A percentile compares a stretch with the other conserved stretches of the same genome.
Evolutionary conservation across 805 yeast species (phyloP).

Genomic region (Wickerhamomyces chaumierensis): DNA sequence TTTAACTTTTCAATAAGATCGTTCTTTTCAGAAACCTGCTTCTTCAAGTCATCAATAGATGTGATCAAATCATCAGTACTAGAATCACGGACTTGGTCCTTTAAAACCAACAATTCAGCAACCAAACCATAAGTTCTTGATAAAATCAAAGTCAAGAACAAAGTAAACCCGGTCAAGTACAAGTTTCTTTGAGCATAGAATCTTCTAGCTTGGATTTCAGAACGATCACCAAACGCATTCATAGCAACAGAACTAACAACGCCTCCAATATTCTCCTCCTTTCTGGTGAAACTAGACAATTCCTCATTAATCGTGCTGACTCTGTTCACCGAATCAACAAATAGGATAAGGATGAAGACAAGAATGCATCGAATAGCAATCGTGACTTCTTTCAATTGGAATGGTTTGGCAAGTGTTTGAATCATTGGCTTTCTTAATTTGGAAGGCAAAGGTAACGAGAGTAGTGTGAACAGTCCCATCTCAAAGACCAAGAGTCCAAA

Average conservation of each 20-base stretch:
- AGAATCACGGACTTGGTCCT: slow-evolving; percentile 40
- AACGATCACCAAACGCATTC: slow-evolving; percentile 40
- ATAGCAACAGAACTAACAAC: slow-evolving; percentile 9
- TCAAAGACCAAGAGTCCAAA: slow-evolving; percentile 72
- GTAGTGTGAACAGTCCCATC: slow-evolving; percentile 63
- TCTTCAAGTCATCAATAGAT: slow-evolving; percentile 10
- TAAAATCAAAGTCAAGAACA: slow-evolving; percentile 77
- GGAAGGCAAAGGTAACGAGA: slow-evolving; percentile 83
- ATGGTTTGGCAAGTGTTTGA: slow-evolving; percentile 52
- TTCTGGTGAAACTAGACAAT: slow-evolving; percentile 26
- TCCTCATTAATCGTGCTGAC: slow-evolving; percentile 62
- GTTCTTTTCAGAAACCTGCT: slow-evolving; percentile 34
- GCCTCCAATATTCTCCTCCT: slow-evolving; percentile 4
- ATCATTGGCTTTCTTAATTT: slow-evolving; percentile 58
- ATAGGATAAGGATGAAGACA: slow-evolving; percentile 73
- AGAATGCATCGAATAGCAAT: slow-evolving; percentile 72
- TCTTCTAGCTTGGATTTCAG: slow-evolving; percentile 81
- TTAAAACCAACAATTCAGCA: slow-evolving; percentile 55
- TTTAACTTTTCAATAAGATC: slow-evolving; percentile 56
- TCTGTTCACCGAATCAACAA: slow-evolving; percentile 81
- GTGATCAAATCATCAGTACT: slow-evolving; percentile 19
- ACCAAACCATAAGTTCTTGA: slow-evolving; percentile 77
- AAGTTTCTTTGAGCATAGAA: slow-evolving; percentile 95
- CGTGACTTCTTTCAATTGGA: slow-evolving; percentile 59
- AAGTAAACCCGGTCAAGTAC: slow-evolving; percentile 91